A percentile compares a stretch with the other conserved stretches of the same genome.
Evolutionary conservation across 2,329 filamentous ascomycete species (phyloP).

Genomic region (Exserohilum rostratum): DNA sequence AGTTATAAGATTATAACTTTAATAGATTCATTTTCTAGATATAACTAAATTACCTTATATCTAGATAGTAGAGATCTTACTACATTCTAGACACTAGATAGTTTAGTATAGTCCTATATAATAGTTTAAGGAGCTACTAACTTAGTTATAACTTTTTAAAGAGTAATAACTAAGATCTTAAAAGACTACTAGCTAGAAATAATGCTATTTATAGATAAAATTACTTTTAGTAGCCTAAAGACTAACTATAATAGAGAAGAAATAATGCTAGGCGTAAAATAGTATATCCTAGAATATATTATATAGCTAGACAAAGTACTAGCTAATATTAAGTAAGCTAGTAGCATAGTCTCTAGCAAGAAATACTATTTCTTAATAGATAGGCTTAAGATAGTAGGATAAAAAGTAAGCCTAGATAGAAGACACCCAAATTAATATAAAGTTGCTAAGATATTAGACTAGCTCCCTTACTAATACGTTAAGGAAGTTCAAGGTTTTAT

Average conservation of each 20-base stretch:
- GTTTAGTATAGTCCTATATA: neutral
- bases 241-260: neutral
- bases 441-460: constrained; percentile 1
- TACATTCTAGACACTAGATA: neutral
- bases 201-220: constrained; percentile 2
- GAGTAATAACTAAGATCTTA: constrained; percentile 8
- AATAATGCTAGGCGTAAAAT: neutral
- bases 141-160: constrained; percentile 2
- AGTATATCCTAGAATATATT: constrained; percentile 1
- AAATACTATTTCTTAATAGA: neutral
- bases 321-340: neutral
- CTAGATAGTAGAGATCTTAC: neutral
- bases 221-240: constrained; percentile 1
- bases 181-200: neutral
- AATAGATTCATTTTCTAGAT: constrained; percentile 1
- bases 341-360: neutral
- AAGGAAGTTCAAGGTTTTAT: constrained; percentile 3
- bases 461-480: neutral
- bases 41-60: constrained; percentile 1
- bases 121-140: constrained; percentile 6
- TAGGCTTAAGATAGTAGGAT: neutral
- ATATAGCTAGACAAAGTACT: neutral
- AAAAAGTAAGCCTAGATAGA: neutral
- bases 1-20: neutral
- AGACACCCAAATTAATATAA: neutral